Percentiles rank a stretch among this genome's conserved stretches.
Conservation (phyloP, 768 basidiomycete species). For the Tylopilus balloui region DNA sequence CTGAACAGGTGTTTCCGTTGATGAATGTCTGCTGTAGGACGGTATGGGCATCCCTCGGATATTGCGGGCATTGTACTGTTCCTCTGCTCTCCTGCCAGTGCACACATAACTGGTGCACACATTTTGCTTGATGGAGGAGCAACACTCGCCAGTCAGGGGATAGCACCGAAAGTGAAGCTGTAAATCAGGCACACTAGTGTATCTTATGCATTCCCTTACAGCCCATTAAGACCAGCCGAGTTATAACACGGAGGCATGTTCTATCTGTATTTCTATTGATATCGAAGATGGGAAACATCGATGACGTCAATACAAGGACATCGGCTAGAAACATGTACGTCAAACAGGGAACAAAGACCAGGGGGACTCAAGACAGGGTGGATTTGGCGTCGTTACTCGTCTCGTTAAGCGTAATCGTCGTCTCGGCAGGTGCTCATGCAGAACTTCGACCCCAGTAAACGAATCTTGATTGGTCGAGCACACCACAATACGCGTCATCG, state of each 20-base stretch:
- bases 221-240: no score
- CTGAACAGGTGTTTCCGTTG: background rate
- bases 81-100: constrained; percentile 64
- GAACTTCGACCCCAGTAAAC: constrained; percentile 23
- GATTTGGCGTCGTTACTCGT: constrained; percentile 12
- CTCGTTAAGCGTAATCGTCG: constrained; percentile 9
- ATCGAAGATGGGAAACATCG: background rate
- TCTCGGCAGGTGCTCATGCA: constrained; percentile 12
- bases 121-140: constrained; percentile 68
- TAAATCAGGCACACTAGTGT: no score
- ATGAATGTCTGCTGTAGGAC: constrained; percentile 39
- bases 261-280: background rate
- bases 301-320: constrained; percentile 6
- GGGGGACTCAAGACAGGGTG: constrained; percentile 1
- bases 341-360: background rate
- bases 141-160: constrained; percentile 14
- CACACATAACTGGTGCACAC: constrained; percentile 72
- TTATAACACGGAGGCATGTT: background rate
- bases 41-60: constrained; percentile 60
- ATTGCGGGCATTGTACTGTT: constrained; percentile 69
- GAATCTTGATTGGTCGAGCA: constrained; percentile 57
- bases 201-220: no score
- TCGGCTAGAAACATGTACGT: background rate
- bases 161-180: constrained; percentile 26
- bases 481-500: constrained; percentile 54